Evolutionary conservation across 257 asterid genomes (phyloP).

Genomic region (Rubia yunnanensis): DNA sequence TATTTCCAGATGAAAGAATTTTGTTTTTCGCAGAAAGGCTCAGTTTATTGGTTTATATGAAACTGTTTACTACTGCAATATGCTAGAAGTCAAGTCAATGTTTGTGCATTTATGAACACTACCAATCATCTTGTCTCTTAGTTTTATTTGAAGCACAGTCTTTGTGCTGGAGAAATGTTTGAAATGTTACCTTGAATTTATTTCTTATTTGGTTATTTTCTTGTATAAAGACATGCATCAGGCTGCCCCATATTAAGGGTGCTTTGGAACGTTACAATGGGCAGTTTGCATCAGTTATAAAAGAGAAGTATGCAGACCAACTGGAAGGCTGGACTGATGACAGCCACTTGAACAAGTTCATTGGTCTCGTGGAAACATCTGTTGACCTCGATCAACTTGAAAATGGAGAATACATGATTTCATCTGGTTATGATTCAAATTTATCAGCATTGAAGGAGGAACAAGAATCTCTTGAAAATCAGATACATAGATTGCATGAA

Average conservation of each 20-base stretch:
- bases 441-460: slow-evolving; percentile 53
- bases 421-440: slow-evolving; percentile 72
- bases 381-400: slow-evolving; percentile 98
- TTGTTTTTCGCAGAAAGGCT: not conserved
- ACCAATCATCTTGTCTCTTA: not conserved
- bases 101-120: not conserved
- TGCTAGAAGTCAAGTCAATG: not conserved
- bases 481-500: slow-evolving; percentile 68
- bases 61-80: not conserved
- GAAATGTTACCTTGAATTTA: not conserved
- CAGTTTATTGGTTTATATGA: not conserved
- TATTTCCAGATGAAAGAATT: not conserved
- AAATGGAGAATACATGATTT: slow-evolving; percentile 94
- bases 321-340: slow-evolving; percentile 70
- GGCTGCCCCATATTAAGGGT: slow-evolving; percentile 73
- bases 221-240: slow-evolving; percentile 66
- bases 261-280: slow-evolving; percentile 69
- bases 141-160: not conserved
- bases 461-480: slow-evolving; percentile 66
- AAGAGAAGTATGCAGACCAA: slow-evolving; percentile 62
- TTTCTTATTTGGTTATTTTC: not conserved
- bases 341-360: slow-evolving; percentile 74
- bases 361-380: slow-evolving; percentile 90
- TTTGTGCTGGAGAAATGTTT: not conserved
- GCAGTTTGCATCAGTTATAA: slow-evolving; percentile 58